Conservation (phyloP, 192 early-diverging fungal species). For the Cetraspora pellucida region DNA sequence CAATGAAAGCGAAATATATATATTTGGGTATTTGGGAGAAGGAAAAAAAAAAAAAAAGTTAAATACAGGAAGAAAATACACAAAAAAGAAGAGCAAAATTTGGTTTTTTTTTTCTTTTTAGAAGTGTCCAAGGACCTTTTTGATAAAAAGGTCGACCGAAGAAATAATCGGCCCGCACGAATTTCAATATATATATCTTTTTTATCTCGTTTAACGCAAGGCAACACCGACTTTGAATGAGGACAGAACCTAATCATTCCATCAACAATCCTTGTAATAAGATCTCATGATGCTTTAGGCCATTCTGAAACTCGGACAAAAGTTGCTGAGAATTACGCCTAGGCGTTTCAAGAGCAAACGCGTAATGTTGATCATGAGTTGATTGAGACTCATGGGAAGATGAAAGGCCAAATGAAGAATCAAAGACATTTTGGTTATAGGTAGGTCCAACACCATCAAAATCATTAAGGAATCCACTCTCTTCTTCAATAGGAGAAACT, state of each 20-base stretch:
- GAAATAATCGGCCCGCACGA: constrained; percentile 9
- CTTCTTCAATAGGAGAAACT: constrained; percentile 6
- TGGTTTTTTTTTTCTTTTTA: too few species aligned
- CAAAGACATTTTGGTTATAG: neutral
- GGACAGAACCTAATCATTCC: neutral
- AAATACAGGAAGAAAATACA: constrained; percentile 12
- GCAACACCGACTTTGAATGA: neutral
- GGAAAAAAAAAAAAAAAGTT: neutral
- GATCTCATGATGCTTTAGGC: constrained; percentile 18
- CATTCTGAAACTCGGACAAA: constrained; percentile 31
- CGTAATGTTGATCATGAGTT: constrained; percentile 5
- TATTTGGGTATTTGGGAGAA: constrained; percentile 4
- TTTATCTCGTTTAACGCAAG: neutral
- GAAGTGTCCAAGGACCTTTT: constrained; percentile 27
- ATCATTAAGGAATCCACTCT: neutral
- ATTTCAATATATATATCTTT: neutral
- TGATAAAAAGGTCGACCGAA: neutral
- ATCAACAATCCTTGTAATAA: constrained; percentile 25
- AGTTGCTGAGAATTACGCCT: constrained; percentile 31
- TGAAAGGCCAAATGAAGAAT: constrained; percentile 18
- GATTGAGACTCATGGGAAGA: neutral
- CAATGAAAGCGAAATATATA: constrained; percentile 16
- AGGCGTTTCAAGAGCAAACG: constrained; percentile 19
- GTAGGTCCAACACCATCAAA: constrained; percentile 11
- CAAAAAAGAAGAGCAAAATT: neutral